Percentiles rank a stretch among this genome's conserved stretches.
phyloP scores from a whole-genome alignment of 73 alveolate species.

The Durusdinium trenchii region DNA sequence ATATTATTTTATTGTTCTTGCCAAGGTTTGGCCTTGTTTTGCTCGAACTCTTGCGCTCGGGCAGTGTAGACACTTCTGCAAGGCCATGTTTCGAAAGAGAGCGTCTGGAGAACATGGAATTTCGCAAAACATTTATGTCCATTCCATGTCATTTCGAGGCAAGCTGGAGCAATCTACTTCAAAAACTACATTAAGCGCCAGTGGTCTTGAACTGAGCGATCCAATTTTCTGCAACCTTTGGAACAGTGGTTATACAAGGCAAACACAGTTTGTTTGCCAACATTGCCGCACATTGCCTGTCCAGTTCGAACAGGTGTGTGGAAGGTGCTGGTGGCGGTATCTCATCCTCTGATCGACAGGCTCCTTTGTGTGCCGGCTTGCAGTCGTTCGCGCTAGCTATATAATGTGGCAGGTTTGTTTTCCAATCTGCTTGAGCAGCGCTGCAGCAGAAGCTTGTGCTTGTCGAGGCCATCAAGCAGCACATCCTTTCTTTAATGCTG shows the following conservation, averaged over 20 bases:
- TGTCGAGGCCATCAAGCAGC: conserved; percentile 81
- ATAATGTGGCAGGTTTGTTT: background rate
- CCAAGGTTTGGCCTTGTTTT: conserved; percentile 67
- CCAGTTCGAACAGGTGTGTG: conserved; percentile 74
- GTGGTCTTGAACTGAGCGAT: conserved; percentile 33
- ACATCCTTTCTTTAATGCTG: conserved; percentile 86
- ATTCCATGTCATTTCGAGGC: conserved; percentile 38
- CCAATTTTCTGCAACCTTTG: too few species aligned
- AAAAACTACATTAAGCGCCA: conserved; percentile 74
- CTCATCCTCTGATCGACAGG: conserved; percentile 75
- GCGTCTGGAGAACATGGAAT: background rate
- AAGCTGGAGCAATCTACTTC: conserved; percentile 88
- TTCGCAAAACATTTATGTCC: background rate
- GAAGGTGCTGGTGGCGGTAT: conserved; percentile 90
- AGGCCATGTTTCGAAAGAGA: background rate
- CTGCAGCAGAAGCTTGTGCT: background rate
- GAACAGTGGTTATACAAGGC: too few species aligned
- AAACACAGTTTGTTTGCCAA: too few species aligned
- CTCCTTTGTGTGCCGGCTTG: background rate
- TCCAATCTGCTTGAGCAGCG: background rate
- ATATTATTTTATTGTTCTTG: too few species aligned
- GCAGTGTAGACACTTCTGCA: conserved; percentile 83
- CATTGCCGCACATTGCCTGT: too few species aligned
- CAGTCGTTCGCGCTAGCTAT: background rate
- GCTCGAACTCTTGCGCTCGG: conserved; percentile 83